A percentile compares a stretch with the other conserved stretches of the same genome.
Evolutionary conservation across 2,329 filamentous ascomycete species (phyloP).

Genomic region (Teratosphaeria destructans): DNA sequence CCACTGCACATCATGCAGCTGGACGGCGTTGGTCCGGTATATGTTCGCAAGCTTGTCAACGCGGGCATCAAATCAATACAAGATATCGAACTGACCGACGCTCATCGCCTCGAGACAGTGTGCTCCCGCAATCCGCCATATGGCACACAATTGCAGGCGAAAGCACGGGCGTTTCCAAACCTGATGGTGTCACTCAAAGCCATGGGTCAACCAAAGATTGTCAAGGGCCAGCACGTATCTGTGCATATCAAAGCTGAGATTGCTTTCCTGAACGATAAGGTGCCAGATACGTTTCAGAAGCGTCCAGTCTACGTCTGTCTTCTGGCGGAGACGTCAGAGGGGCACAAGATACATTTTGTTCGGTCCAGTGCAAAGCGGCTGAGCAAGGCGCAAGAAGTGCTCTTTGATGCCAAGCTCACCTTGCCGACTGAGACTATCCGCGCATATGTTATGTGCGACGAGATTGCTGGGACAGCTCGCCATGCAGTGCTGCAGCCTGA

Average conservation of each 20-base stretch:
- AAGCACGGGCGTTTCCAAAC: slow-evolving; percentile 61
- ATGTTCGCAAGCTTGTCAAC: slow-evolving; percentile 61
- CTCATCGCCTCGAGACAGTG: slow-evolving; percentile 64
- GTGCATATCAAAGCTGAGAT: slow-evolving; percentile 57
- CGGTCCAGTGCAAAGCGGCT: slow-evolving; percentile 55
- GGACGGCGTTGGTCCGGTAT: slow-evolving; percentile 62
- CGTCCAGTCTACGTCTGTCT: slow-evolving; percentile 61
- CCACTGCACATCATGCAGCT: slow-evolving; percentile 76
- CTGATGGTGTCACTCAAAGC: slow-evolving; percentile 46
- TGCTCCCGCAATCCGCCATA: slow-evolving; percentile 75
- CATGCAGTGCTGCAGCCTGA: slow-evolving; percentile 43
- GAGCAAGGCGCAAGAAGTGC: slow-evolving; percentile 49
- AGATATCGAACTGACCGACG: slow-evolving; percentile 55
- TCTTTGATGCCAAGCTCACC: slow-evolving; percentile 48
- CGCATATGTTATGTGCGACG: slow-evolving; percentile 72
- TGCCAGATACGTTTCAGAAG: slow-evolving; percentile 51
- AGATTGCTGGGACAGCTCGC: slow-evolving; percentile 55
- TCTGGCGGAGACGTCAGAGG: slow-evolving; percentile 60
- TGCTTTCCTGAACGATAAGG: slow-evolving; percentile 58
- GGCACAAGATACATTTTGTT: slow-evolving; percentile 57
- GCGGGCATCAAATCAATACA: slow-evolving; percentile 63
- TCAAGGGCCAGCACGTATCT: slow-evolving; percentile 37
- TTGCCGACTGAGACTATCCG: slow-evolving; percentile 48
- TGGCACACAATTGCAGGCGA: slow-evolving; percentile 57
- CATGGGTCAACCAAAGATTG: slow-evolving; percentile 32